Base-by-base conservation (phyloP, 140 eudicot genomes). In the Cichorium intybus region DNA sequence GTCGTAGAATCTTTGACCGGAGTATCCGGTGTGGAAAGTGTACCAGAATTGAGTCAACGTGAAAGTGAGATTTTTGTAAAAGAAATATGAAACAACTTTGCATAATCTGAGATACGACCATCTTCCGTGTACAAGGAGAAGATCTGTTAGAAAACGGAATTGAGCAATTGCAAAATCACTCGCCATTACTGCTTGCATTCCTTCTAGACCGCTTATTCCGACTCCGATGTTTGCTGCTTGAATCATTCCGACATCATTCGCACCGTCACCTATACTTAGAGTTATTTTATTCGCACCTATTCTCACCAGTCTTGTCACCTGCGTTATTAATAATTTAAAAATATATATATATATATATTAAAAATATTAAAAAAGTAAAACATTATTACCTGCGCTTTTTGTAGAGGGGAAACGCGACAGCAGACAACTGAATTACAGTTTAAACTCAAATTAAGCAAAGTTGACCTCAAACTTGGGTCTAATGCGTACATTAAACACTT, bases 131-230 rank as follows among this genome's bases (percentile, higher is more conserved):
- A 91, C 98, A 64, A 91, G 98, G 31, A 91, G 95, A 62, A 92
- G 61, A 58, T 92, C 98, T 0, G 95, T 88, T 23, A 92, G 79
- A 79, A 85, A 92, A 17, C 96, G 95, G 43, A 92, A 92, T 72
- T 92, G 98, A 48, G 96, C 96, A 52, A 92, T 92, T 50, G 98
- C 98, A 64, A 92, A 92, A 79, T 92, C 98, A 63, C 96, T 88
- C 1, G 98, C 98, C 98, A 88, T 92, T 66, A 92, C 98, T 14
- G 98, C 98, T 71, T 92, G 98, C 98, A 92, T 92, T 55, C 98
- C 98, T 77, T 92, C 98, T 49, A 80, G 65, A 39, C 98, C 96
- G 73, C 98, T 92, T 47, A 92, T 92, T 35, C 96, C 96, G 41
- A 92, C 95, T 22, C 98, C 98, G 56, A 92, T 95, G 73, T 92